Evolutionary conservation across 2,329 filamentous ascomycete species (phyloP).

Genomic region (Venturia asperata): DNA sequence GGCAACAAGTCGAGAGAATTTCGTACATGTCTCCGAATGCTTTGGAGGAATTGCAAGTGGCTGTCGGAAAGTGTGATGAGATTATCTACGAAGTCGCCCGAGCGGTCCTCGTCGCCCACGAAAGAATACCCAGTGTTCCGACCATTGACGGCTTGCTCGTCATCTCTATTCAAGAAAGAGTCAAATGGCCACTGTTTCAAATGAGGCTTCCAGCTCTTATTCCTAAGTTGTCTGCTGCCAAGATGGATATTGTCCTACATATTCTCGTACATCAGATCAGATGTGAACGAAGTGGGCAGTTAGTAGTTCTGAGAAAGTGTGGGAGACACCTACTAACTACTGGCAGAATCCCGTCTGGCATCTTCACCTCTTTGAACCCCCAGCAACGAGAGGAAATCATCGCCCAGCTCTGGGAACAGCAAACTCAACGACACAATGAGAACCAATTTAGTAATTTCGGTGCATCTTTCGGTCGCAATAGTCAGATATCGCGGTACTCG

Average conservation of each 20-base stretch:
- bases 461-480: not conserved
- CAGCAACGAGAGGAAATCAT: slow-evolving; percentile 4
- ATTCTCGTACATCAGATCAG: slow-evolving; percentile 7
- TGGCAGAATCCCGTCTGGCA: not conserved
- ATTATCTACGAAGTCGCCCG: slow-evolving; percentile 13
- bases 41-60: slow-evolving; percentile 2
- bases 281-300: slow-evolving; percentile 10
- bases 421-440: slow-evolving; percentile 7
- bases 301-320: not conserved
- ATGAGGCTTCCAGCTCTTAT: slow-evolving; percentile 5
- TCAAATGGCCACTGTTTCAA: slow-evolving; percentile 10
- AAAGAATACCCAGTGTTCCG: not conserved
- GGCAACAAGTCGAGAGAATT: slow-evolving; percentile 10
- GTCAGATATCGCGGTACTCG: not conserved
- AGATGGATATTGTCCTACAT: slow-evolving; percentile 16
- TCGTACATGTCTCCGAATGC: slow-evolving; percentile 8
- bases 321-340: not conserved
- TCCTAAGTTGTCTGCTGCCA: slow-evolving; percentile 7
- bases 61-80: slow-evolving; percentile 13
- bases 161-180: slow-evolving; percentile 13
- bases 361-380: not conserved
- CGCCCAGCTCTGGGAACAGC: slow-evolving; percentile 10
- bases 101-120: slow-evolving; percentile 7
- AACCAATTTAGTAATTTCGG: not conserved
- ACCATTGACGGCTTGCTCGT: not conserved